These are phyloP conservation scores for Butyriboletus loyo DNA, from an alignment of 768 basidiomycete species.

Conservation along the genomic window DNA sequence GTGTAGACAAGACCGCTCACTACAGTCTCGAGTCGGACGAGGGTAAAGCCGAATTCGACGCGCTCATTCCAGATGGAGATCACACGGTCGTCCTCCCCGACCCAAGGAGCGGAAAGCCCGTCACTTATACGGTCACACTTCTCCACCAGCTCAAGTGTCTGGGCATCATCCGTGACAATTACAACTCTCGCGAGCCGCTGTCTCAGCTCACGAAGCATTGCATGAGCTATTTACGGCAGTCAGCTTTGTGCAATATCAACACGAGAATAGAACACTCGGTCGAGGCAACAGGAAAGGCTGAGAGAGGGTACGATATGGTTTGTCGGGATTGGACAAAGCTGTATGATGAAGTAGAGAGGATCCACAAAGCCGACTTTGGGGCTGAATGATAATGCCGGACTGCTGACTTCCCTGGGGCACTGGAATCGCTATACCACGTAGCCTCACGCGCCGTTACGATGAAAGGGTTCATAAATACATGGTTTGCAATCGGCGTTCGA, in stretches of 20 bases:
- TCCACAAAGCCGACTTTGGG: background rate
- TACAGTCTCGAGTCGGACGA: conserved; percentile 11
- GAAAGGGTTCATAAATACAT: too few relatives aligned
- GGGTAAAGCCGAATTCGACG: conserved; percentile 14
- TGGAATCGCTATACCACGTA: background rate
- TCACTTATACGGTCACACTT: conserved; percentile 11
- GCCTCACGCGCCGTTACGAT: background rate
- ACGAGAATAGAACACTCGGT: conserved; percentile 12
- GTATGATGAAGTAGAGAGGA: conserved; percentile 11
- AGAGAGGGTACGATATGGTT: conserved; percentile 9
- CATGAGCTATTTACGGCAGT: background rate
- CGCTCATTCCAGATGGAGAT: conserved; percentile 8
- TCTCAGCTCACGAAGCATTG: background rate
- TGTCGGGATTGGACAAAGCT: conserved; percentile 12
- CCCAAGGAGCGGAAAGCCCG: conserved; percentile 7
- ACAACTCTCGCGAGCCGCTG: background rate
- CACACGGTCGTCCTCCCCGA: conserved; percentile 9
- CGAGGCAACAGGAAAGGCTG: background rate
- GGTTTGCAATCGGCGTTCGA: background rate
- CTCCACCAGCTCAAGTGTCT: conserved; percentile 14
- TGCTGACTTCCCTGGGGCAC: background rate
- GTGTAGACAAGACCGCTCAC: conserved; percentile 11
- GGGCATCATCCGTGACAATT: conserved; percentile 7
- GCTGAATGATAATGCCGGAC: background rate
- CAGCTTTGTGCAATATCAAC: conserved; percentile 12